Base-by-base conservation (phyloP, 345 rosid genomes). In the Sonneratia alba region DNA sequence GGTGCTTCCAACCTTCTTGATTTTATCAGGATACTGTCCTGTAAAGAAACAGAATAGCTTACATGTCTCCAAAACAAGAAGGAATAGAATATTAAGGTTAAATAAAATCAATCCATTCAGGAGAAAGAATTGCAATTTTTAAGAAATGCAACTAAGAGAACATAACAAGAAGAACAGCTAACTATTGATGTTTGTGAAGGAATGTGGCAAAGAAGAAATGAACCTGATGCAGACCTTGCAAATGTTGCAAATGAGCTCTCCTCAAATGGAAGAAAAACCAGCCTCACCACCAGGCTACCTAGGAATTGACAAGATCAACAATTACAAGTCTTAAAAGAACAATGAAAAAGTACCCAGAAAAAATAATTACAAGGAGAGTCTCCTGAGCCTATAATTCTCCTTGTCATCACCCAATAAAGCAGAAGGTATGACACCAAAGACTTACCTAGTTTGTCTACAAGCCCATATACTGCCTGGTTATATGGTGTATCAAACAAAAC, bases 161-260 rank as follows among this genome's bases (percentile, higher is more conserved):
- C 32, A 27, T 27, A 27, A 27, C 32, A 27, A 27, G 32, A 27
- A 27, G 32, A 27, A 27, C 32, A 27, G 32, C 32, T 27, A 27
- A 27, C 32, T 27, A 27, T 42, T 42, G 45, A 42, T 9, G 45
- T 9, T 1, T 4, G 45, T 42, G 66, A 27, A 21, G 43, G 18
- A n/a, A 72, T 7, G 12, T 32, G 21, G 36, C 49, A 81, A 83
- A 81, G 83, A 59, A 87, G 93, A 85, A 79, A 77, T 84, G 78
- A 87, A 92, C 99, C 98, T 95, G 99, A 85, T 71, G 96, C 93
- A 70, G 88, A 91, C 96, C 96, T 91, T 87, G 99, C 97, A 87
- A 91, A 96, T 75, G 91, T 89, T 74, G 91, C 81, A 80, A 86
- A 89, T 65, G 99, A 85, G 83, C 98, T 96, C 85, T 96, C 99